These are phyloP conservation scores for Acacia confusa DNA, from an alignment of 306 rosid genomes.

Conservation along the genomic window DNA sequence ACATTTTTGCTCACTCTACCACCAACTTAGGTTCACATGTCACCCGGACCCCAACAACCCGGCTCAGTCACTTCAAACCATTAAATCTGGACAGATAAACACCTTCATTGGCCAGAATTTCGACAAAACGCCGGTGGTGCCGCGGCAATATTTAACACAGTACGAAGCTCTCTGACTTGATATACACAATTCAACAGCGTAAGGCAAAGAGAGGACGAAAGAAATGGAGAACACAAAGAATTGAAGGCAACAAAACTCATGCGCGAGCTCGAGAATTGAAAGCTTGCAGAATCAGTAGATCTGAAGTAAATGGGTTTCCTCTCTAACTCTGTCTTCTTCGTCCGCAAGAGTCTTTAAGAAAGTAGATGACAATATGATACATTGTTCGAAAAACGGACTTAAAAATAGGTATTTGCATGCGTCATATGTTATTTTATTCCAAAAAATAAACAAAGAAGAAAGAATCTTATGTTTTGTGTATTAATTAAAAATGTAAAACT, in stretches of 20 bases:
- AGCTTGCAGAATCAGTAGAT: slow-evolving; percentile 34
- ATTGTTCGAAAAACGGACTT: background rate
- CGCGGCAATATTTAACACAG: slow-evolving; percentile 5
- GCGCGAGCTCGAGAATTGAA: slow-evolving; percentile 3
- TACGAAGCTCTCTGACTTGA: background rate
- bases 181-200: background rate
- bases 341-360: slow-evolving; percentile 35
- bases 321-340: slow-evolving; percentile 5
- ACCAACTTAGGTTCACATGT: slow-evolving; percentile 13
- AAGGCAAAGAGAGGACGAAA: background rate
- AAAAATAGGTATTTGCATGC: background rate
- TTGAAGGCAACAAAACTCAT: slow-evolving; percentile 19
- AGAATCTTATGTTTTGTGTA: slow-evolving; percentile 45
- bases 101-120: slow-evolving; percentile 32
- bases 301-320: slow-evolving; percentile 1
- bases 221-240: background rate
- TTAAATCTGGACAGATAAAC: slow-evolving; percentile 18
- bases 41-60: slow-evolving; percentile 22
- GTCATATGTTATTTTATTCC: background rate
- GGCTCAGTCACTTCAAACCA: slow-evolving; percentile 26
- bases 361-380: slow-evolving; percentile 44
- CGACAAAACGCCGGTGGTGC: slow-evolving; percentile 18
- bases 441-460: slow-evolving; percentile 19
- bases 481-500: background rate
- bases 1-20: slow-evolving; percentile 52